phyloP scores from a whole-genome alignment of 2,329 filamentous ascomycete genomes.

The Aspergillus fijiensis region DNA sequence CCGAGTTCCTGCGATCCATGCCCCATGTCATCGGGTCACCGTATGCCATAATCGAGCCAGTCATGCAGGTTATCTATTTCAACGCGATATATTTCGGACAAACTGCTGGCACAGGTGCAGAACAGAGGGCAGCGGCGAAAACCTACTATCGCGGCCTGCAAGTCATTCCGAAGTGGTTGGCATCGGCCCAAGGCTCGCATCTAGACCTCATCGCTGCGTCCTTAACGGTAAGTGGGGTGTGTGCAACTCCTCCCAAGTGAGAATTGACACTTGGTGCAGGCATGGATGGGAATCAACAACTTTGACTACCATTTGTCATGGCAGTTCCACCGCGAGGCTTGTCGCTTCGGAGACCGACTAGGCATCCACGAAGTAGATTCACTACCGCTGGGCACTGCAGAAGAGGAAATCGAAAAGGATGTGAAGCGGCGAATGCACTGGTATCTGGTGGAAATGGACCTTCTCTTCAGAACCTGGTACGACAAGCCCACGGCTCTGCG shows the following conservation, averaged over 20 bases:
- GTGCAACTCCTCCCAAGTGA: neutral
- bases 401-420: slow-evolving; percentile 2
- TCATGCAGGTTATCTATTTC: slow-evolving; percentile 6
- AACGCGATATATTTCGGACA: slow-evolving; percentile 3
- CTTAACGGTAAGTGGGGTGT: neutral
- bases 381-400: neutral
- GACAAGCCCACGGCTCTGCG: slow-evolving; percentile 6
- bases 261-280: neutral
- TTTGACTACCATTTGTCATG: slow-evolving; percentile 12
- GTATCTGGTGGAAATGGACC: slow-evolving; percentile 2
- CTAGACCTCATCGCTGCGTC: slow-evolving; percentile 7
- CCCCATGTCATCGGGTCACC: slow-evolving; percentile 5
- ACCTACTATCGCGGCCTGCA: slow-evolving; percentile 6
- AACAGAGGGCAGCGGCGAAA: neutral
- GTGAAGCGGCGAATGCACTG: neutral
- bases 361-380: slow-evolving; percentile 4
- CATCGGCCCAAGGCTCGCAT: slow-evolving; percentile 1
- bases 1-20: neutral
- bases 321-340: slow-evolving; percentile 10
- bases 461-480: slow-evolving; percentile 6
- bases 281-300: slow-evolving; percentile 9
- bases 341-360: slow-evolving; percentile 4
- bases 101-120: neutral
- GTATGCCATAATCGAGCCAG: slow-evolving; percentile 1
- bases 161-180: slow-evolving; percentile 1